Base-by-base conservation (phyloP, 2,329 filamentous ascomycete genomes). In the Nigrospora oryzae region DNA sequence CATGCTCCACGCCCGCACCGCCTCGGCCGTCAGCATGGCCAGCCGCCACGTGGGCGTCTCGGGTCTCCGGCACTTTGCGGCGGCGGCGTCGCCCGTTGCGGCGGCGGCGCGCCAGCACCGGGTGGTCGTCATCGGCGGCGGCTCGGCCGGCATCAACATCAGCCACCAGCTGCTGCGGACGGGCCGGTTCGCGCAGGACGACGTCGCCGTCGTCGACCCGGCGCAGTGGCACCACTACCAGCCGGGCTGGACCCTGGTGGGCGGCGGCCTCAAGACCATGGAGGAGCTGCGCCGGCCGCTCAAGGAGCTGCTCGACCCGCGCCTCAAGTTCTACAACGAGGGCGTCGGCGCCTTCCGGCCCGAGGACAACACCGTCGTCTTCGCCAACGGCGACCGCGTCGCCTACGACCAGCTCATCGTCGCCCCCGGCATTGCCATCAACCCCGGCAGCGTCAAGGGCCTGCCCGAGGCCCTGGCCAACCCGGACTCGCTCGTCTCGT, bases 41-140 rank as follows among this genome's bases (percentile, higher is more conserved):
- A 41, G 31, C 15, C 39, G 30, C 16, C 39, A 23, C 14, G 16
- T 41, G 31, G 39, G 23, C 23, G 23, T 28, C 14, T 38, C 42
- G 14, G 38, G 40, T 11, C 28, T 37, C n/a, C 46, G 47, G 17
- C 38, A 39, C 35, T 43, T 58, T 16, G 51, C 56, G 5, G 56
- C 53, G 13, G 47, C 53, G 13, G 47, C 42, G 34, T 50, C 54
- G 11, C 61, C 67, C 8, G 66, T 62, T 17, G 58, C 44, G 44
- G 55, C 63, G 35, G 53, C 59, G 14, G 56, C 62, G 15, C 42
- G 36, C 23, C 70, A 66, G 51, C 83, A 86, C 68, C 81, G 74
- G 55, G 69, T 86, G 14, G 79, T 86, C 12, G 73, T 87, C 2
- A 68, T 87, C 28, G 83, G 83, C 41, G 82, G 75, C 43, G 84